Base-by-base conservation (phyloP, 441 rosid species). In the Lepidium campestre region DNA sequence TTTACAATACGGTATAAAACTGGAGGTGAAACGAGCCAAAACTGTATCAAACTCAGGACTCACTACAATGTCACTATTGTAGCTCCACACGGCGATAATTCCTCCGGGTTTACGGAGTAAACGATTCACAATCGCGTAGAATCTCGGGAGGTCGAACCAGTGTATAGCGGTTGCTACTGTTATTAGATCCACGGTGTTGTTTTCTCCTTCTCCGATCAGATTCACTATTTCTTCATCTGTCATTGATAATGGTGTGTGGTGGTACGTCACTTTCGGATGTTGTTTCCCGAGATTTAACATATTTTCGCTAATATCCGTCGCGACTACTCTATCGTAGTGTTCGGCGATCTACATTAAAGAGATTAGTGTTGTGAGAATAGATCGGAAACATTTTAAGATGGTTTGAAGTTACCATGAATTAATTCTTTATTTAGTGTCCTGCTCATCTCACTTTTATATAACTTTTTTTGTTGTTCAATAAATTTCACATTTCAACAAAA, bases 41-140 rank as follows among this genome's bases (percentile, higher is more conserved):
- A 82, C 45, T 11, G 79, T 29, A 64, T 83, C 87, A 47, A 88
- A 73, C 53, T 63, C 73, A 0, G 90, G 83, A 61, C 67, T 77
- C 52, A 84, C 83, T 3, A 19, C 60, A 10, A 75, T 37, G 23
- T 70, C 75, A 5, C 25, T 52, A 15, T 75, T 84, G 79, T 88
- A 85, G 76, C 81, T 65, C 88, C 92, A 88, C 6, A 88, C 83
- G 18, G 88, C 92, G 14, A 86, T 41, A 11, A 84, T 46, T 1
- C 95, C 92, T 20, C 90, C 81, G 2, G 95, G 95, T 48, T 83
- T 81, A 17, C 83, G 71, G 9, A 88, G 72, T 34, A 83, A 57
- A 48, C 86, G 77, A 14, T 60, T 63, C 19, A 68, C 86, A n/a
- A 76, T 55, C 10, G 82, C 60, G 69, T 86, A 86, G 56, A 86